These are phyloP conservation scores for Chaetomiaceae sp. DNA, from an alignment of 2,329 filamentous ascomycete genomes.

Conservation along the genomic window DNA sequence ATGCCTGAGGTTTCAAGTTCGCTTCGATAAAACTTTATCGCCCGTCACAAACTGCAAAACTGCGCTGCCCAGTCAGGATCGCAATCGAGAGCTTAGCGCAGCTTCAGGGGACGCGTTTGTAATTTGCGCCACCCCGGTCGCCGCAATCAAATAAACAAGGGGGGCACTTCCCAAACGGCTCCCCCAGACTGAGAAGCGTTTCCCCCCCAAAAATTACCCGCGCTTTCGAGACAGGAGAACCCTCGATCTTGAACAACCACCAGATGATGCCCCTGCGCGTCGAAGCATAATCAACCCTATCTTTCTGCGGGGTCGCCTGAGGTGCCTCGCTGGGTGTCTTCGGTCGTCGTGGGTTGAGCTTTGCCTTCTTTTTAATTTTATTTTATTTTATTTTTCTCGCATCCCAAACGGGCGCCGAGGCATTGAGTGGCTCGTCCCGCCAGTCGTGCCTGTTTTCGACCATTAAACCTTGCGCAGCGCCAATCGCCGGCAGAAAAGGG, in stretches of 20 bases:
- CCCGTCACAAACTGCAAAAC: too few relatives aligned
- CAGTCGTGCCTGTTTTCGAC: constrained; percentile 5
- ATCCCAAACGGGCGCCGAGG: constrained; percentile 16
- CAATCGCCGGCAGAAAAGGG: too few relatives aligned
- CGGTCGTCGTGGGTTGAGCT: constrained; percentile 11
- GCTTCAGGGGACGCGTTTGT: constrained; percentile 31
- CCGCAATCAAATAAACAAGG: constrained; percentile 35
- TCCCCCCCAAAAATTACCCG: constrained; percentile 23
- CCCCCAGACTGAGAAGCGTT: constrained; percentile 16
- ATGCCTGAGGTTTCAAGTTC: background rate
- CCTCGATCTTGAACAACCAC: constrained; percentile 12
- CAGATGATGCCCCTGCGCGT: constrained; percentile 23
- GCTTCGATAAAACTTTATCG: constrained; percentile 9
- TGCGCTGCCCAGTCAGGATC: constrained; percentile 9
- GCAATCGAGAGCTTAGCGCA: constrained; percentile 15
- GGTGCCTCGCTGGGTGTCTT: too few relatives aligned
- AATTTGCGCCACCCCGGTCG: constrained; percentile 34
- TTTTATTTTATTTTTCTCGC: background rate
- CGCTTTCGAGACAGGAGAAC: constrained; percentile 19
- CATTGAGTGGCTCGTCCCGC: constrained; percentile 17
- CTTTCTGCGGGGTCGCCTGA: constrained; percentile 21
- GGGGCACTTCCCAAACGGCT: constrained; percentile 13
- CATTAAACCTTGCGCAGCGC: constrained; percentile 13
- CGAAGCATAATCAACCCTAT: constrained; percentile 23
- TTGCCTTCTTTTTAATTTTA: constrained; percentile 1